A percentile compares a stretch with the other conserved stretches of the same genome.
Evolutionary conservation across 2,329 filamentous ascomycete genomes (phyloP).

Genomic region (Monilinia fructigena): DNA sequence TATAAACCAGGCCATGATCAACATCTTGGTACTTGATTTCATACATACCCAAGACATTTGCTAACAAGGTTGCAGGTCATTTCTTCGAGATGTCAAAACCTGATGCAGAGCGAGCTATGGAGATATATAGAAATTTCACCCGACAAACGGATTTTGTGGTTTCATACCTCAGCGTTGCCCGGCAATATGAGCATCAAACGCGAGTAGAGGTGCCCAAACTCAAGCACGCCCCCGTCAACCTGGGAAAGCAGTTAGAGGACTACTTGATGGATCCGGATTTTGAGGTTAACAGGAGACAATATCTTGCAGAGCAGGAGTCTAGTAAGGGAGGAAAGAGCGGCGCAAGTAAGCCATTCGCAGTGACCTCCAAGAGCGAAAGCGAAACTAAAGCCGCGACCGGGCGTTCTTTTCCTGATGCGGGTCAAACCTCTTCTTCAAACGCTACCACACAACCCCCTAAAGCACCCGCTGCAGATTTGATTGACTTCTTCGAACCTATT

Average conservation of each 20-base stretch:
- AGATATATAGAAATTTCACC: constrained; percentile 89
- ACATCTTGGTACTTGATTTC: constrained; percentile 69
- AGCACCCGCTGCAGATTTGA: constrained; percentile 73
- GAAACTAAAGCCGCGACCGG: constrained; percentile 36
- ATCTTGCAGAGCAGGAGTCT: constrained; percentile 81
- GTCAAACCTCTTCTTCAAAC: constrained; percentile 43
- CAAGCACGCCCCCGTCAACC: constrained; percentile 91
- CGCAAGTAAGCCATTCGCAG: constrained; percentile 47
- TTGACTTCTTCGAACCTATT: constrained; percentile 93
- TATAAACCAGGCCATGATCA: constrained; percentile 96
- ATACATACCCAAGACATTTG: background rate
- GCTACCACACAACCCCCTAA: constrained; percentile 48
- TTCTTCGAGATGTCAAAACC: constrained; percentile 98
- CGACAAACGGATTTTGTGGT: constrained; percentile 92
- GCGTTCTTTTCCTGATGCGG: constrained; percentile 37
- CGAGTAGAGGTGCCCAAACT: constrained; percentile 92
- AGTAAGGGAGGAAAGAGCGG: constrained; percentile 46
- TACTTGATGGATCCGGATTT: constrained; percentile 95
- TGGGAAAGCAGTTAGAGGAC: constrained; percentile 86
- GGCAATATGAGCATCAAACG: constrained; percentile 89
- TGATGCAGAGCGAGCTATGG: constrained; percentile 87
- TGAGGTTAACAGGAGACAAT: constrained; percentile 88
- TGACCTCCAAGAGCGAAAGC: constrained; percentile 40
- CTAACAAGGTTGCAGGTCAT: constrained; percentile 60
- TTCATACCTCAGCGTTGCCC: constrained; percentile 80